Base-by-base conservation (phyloP, 2,329 filamentous ascomycete genomes). In the Thermomyces lanuginosus region DNA sequence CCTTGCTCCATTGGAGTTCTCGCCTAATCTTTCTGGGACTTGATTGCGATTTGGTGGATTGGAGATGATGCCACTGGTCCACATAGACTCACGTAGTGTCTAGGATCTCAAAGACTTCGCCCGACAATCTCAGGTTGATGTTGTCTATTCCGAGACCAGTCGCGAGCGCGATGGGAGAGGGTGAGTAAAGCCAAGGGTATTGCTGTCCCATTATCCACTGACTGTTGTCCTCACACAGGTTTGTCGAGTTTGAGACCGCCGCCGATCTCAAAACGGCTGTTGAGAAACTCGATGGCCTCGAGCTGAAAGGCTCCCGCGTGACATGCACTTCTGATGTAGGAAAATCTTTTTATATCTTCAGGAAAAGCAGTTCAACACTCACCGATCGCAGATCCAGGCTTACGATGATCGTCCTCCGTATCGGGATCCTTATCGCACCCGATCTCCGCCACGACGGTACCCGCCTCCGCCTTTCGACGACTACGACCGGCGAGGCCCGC, bases 61-160 rank as follows among this genome's bases (percentile, higher is more conserved):
- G n/a, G n/a, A n/a, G n/a, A n/a, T n/a, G n/a, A n/a, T n/a, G n/a
- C n/a, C n/a, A n/a, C n/a, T n/a, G n/a, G n/a, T n/a, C n/a, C n/a
- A n/a, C n/a, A n/a, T n/a, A n/a, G n/a, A n/a, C n/a, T n/a, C n/a
- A n/a, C n/a, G n/a, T n/a, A n/a, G n/a, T n/a, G n/a, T 66, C 61
- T 83, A 98, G 89, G 89, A 98, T 60, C 74, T 98, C 29, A 98
- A 98, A 79, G 89, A 98, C 57, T 98, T 98, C 60, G 89, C 89
- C 36, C 83, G 89, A 52, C 81, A 91, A 57, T 91, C 86, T 55
- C 83, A 83, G 57, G 71, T 92, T 56, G 89, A 95, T 55, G 89
- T 98, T 40, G 89, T 98, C 47, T 98, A 92, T 56, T 93, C 84
- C 39, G 89, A 98, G 61, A 91, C 91, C 34, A 77, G 76, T 44